Evolutionary conservation across 2,329 filamentous ascomycete species (phyloP).

Genomic region (Gyromitra esculenta): DNA sequence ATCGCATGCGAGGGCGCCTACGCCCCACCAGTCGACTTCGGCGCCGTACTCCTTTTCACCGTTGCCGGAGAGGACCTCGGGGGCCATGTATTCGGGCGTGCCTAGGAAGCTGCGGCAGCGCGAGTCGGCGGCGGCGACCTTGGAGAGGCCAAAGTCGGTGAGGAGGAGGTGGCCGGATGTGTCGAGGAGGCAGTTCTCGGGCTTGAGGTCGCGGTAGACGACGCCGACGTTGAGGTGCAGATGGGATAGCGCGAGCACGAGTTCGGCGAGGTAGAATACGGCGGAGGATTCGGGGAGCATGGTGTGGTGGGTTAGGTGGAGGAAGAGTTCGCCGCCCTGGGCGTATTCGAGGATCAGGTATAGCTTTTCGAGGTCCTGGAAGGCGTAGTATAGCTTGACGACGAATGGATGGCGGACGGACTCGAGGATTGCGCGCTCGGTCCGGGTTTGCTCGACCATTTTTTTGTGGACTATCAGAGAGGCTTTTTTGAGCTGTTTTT

Average conservation of each 20-base stretch:
- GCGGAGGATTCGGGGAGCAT: constrained; percentile 93
- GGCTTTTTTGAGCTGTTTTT: constrained; percentile 99
- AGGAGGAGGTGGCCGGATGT: constrained; percentile 89
- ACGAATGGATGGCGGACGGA: constrained; percentile 96
- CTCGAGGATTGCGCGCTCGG: constrained; percentile 92
- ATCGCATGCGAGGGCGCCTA: constrained; percentile 91
- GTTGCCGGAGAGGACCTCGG: constrained; percentile 87
- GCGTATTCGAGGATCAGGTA: constrained; percentile 98
- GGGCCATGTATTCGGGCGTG: constrained; percentile 98
- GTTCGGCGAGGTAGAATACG: constrained; percentile 98
- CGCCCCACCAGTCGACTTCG: constrained; percentile 98
- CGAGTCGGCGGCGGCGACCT: constrained; percentile 77
- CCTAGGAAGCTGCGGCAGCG: constrained; percentile 90
- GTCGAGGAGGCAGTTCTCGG: constrained; percentile 95
- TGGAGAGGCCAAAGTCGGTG: constrained; percentile 96
- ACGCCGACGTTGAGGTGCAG: constrained; percentile 91
- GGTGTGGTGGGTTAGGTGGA: constrained; percentile 89
- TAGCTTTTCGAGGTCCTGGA: constrained; percentile 96
- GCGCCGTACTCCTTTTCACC: constrained; percentile 89
- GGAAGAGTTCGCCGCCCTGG: constrained; percentile 94
- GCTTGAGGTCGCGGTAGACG: constrained; percentile 96
- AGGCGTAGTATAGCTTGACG: constrained; percentile 97
- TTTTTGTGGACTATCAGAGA: constrained; percentile 95
- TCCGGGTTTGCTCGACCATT: constrained; percentile 96
- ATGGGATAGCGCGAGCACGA: constrained; percentile 92